Conservation (phyloP, 768 basidiomycete species). For the Tylopilus felleus region DNA sequence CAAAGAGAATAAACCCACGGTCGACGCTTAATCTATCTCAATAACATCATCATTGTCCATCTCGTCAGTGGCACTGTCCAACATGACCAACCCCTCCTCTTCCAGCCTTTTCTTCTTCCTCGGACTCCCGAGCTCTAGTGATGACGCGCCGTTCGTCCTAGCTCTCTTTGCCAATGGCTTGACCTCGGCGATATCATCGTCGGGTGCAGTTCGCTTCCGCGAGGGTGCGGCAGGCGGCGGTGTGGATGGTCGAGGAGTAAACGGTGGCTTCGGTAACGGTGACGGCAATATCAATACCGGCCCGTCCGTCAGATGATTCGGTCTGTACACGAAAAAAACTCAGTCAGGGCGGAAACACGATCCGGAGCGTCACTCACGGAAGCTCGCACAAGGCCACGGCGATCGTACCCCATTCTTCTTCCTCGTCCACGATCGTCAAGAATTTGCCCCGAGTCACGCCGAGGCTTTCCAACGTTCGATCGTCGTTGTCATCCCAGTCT, state of each 20-base stretch:
- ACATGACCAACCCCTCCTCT: constrained; percentile 68
- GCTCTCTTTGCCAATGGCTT: constrained; percentile 58
- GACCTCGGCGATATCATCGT: constrained; percentile 54
- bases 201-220: constrained; percentile 57
- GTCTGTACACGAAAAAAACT: constrained; percentile 33
- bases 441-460: constrained; percentile 83
- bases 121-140: constrained; percentile 41
- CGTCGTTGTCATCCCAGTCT: constrained; percentile 89
- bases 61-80: constrained; percentile 55
- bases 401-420: constrained; percentile 70
- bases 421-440: constrained; percentile 85
- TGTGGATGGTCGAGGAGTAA: constrained; percentile 38
- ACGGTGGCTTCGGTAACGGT: constrained; percentile 57
- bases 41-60: constrained; percentile 58
- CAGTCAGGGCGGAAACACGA: neutral
- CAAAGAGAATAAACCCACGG: too few relatives aligned
- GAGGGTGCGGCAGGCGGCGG: constrained; percentile 38
- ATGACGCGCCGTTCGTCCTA: constrained; percentile 31
- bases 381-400: constrained; percentile 64
- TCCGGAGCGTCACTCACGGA: constrained; percentile 51
- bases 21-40: constrained; percentile 55
- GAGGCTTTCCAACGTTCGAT: constrained; percentile 75
- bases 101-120: constrained; percentile 66
- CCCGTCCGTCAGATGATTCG: constrained; percentile 50
- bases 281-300: constrained; percentile 61